Percentiles rank a stretch among this genome's conserved stretches.
Evolutionary conservation across 1,139 yeast genomes (phyloP).

Genomic region (Kluyveromyces marxianus): DNA sequence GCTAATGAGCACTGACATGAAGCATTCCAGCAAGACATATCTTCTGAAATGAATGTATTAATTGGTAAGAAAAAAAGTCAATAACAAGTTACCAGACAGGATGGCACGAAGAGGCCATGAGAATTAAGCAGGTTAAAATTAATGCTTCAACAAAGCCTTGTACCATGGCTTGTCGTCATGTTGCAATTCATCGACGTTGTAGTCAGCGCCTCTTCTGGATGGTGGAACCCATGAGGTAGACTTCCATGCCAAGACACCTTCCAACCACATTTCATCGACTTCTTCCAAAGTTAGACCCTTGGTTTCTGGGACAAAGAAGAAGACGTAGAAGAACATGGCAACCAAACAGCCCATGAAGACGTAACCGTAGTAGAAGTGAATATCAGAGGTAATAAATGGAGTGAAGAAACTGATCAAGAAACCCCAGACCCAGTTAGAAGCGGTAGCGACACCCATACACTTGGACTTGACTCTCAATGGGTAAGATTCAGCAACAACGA

Average conservation of each 20-base stretch:
- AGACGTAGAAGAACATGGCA: constrained; percentile 55
- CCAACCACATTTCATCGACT: constrained; percentile 50
- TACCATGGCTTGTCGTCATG: constrained; percentile 23
- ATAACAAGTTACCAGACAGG: too few species aligned
- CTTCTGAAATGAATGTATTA: too few species aligned
- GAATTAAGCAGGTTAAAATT: too few species aligned
- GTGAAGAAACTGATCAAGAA: constrained; percentile 74
- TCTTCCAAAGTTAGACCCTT: constrained; percentile 66
- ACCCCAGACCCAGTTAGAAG: constrained; percentile 73
- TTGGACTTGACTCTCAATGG: constrained; percentile 75
- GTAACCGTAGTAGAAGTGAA: constrained; percentile 59
- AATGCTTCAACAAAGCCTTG: too few species aligned
- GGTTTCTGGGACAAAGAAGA: constrained; percentile 62
- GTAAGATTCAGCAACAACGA: constrained; percentile 66
- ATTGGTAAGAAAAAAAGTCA: too few species aligned
- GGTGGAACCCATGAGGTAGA: constrained; percentile 25
- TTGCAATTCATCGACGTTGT: constrained; percentile 19
- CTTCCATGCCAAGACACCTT: constrained; percentile 26
- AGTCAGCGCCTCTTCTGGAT: constrained; percentile 21
- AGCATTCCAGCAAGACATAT: too few species aligned
- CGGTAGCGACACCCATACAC: constrained; percentile 68
- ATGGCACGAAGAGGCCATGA: too few species aligned
- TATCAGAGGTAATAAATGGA: constrained; percentile 56
- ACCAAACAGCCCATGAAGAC: constrained; percentile 66
- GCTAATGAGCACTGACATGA: too few species aligned